Evolutionary conservation across 192 early-diverging fungal species (phyloP).

Genomic region (Backusella tarrabulga): DNA sequence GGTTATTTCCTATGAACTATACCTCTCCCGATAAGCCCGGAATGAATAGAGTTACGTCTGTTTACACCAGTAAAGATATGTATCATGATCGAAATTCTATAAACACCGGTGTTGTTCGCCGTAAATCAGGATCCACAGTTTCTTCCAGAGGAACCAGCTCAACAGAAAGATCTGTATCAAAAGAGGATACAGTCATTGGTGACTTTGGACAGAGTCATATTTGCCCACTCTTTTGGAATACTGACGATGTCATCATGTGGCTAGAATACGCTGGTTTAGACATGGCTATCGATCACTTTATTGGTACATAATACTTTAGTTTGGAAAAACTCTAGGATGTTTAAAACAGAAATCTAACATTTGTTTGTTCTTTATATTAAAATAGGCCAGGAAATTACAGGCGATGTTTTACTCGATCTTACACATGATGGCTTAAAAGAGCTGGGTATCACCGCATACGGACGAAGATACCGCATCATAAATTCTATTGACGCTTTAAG

Average conservation of each 20-base stretch:
- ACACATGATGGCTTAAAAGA: constrained; percentile 61
- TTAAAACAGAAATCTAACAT: not conserved
- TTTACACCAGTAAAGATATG: not conserved
- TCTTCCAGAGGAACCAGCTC: not conserved
- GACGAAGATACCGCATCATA: constrained; percentile 63
- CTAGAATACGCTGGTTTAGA: not conserved
- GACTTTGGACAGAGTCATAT: not conserved
- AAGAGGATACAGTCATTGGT: not conserved
- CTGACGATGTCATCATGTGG: not conserved
- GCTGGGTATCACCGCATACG: constrained; percentile 56
- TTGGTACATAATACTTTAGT: not conserved
- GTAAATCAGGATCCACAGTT: not conserved
- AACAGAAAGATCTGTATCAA: not conserved
- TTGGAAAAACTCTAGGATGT: not conserved
- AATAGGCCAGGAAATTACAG: constrained; percentile 62
- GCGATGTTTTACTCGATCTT: constrained; percentile 54
- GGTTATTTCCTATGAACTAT: constrained; percentile 73
- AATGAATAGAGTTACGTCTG: not conserved
- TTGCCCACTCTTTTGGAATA: not conserved
- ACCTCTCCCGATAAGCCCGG: constrained; percentile 31
- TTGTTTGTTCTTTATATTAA: not conserved
- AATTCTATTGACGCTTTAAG: constrained; percentile 42
- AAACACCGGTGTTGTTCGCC: not conserved
- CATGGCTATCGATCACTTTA: not conserved
- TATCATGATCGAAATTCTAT: not conserved